Base-by-base conservation (phyloP, 169 alveolate genomes). In the Cytauxzoon felis region DNA sequence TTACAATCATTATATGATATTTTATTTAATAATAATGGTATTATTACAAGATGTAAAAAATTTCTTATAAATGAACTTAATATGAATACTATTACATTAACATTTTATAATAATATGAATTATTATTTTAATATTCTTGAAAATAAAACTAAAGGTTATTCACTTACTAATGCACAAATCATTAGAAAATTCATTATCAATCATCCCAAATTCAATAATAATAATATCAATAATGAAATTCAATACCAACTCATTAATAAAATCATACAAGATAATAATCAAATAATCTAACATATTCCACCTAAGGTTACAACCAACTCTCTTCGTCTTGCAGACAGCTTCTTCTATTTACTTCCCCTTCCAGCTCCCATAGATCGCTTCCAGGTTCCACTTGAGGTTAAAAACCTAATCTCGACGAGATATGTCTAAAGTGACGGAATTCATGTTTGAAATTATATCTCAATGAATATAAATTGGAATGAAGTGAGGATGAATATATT, bases 141-240 rank as follows among this genome's bases (percentile, higher is more conserved):
- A 51, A 63, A 63, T 38, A 83, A 93, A 53, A 87, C 93, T 41
- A 64, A 62, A 45, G 98, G 98, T 0, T 82, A 91, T 54, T 51
- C 72, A 19, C 70, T 82, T 40, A 95, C 98, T 16, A 93, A 93
- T 41, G 97, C 98, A 6, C 71, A 83, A 7, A 90, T 81, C 67
- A 69, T 92, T 47, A 81, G 98, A 67, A 70, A 90, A 30, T 89
- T 87, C 65, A 90, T 93, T 16, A 27, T 68, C 21, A 71, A 75
- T 23, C 97, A 93, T 76, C 95, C 94, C 11, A 76, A 80, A 11
- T 95, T 91, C 80, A 69, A 86, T 19, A 60, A 89, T 45, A 95
- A 95, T 50, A 92, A 96, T 27, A 78, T 95, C 1, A 73, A 85
- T 19, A 83, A 82, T 27, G 60, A 73, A 36, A 89, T 93, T 7